These are phyloP conservation scores for Periconia digitata DNA, from an alignment of 2,329 filamentous ascomycete species.

Conservation along the genomic window DNA sequence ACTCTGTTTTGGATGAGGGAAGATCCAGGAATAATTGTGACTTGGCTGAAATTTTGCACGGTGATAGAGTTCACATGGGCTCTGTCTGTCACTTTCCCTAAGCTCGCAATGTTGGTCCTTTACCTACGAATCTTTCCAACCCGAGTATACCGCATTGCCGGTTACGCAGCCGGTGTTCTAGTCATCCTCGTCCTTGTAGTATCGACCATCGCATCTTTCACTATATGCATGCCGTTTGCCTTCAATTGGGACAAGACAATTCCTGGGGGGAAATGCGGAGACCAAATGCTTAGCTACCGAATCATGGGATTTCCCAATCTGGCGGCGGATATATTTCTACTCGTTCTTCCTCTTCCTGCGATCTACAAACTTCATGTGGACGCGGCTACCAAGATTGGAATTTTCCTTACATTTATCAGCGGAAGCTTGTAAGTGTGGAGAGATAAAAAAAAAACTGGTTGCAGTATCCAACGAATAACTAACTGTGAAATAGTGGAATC, in stretches of 20 bases:
- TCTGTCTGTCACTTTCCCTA: constrained; percentile 2
- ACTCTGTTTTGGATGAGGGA: background rate
- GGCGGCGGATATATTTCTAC: constrained; percentile 9
- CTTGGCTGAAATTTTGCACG: constrained; percentile 3
- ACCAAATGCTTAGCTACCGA: constrained; percentile 3
- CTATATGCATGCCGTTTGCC: constrained; percentile 10
- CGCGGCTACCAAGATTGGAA: constrained; percentile 3
- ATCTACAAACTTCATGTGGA: constrained; percentile 6
- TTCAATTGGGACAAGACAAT: constrained; percentile 12
- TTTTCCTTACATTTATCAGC: constrained; percentile 8
- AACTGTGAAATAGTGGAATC: constrained; percentile 3
- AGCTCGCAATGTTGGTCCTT: constrained; percentile 9
- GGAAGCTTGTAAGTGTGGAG: constrained; percentile 7
- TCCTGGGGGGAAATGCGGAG: constrained; percentile 6
- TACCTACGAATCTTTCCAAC: constrained; percentile 12
- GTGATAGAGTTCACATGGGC: constrained; percentile 5
- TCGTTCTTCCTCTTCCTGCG: constrained; percentile 10
- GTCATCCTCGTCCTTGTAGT: constrained; percentile 1
- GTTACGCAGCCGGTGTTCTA: background rate
- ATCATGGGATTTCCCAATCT: constrained; percentile 8
- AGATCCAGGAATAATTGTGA: constrained; percentile 1
- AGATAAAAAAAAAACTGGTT: too few relatives aligned
- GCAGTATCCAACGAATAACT: background rate
- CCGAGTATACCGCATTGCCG: background rate
- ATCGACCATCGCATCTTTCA: background rate